Conservation (phyloP, 768 basidiomycete species). For the Pulveroboletus sp. region DNA sequence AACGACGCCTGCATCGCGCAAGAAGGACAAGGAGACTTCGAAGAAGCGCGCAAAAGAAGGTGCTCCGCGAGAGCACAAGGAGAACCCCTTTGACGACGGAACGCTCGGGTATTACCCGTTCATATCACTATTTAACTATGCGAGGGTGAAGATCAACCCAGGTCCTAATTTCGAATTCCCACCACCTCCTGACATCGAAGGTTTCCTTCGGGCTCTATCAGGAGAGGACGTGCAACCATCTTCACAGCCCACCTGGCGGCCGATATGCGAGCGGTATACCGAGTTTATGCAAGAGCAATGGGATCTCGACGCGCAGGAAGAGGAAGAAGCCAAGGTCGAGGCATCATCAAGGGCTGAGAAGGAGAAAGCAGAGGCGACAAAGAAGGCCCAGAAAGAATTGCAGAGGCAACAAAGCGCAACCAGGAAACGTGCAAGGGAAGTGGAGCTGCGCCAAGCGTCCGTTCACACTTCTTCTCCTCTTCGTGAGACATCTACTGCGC, state of each 20-base stretch:
- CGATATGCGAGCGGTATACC: conserved; percentile 76
- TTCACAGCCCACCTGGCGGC: conserved; percentile 57
- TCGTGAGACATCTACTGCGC: conserved; percentile 28
- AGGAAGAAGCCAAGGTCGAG: conserved; percentile 54
- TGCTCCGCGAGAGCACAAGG: conserved; percentile 63
- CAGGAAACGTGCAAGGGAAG: conserved; percentile 45
- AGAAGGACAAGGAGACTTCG: conserved; percentile 52
- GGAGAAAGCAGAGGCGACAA: conserved; percentile 36
- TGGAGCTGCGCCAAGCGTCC: conserved; percentile 20
- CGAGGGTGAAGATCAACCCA: conserved; percentile 77
- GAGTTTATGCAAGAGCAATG: conserved; percentile 85
- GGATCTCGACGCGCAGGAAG: conserved; percentile 71
- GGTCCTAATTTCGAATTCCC: conserved; percentile 83
- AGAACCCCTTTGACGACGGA: conserved; percentile 91
- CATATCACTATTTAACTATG: conserved; percentile 89
- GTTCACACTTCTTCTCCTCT: conserved; percentile 22
- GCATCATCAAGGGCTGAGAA: conserved; percentile 39
- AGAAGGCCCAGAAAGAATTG: conserved; percentile 41
- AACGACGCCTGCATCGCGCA: conserved; percentile 50
- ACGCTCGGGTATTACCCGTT: conserved; percentile 94
- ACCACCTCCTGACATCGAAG: conserved; percentile 76
- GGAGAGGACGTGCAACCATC: conserved; percentile 31
- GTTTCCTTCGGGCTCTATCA: conserved; percentile 39
- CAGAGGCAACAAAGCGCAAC: conserved; percentile 51
- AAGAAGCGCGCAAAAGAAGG: conserved; percentile 61